Base-by-base conservation (phyloP, 2,329 filamentous ascomycete genomes). In the Hymenoscyphus infarciens region DNA sequence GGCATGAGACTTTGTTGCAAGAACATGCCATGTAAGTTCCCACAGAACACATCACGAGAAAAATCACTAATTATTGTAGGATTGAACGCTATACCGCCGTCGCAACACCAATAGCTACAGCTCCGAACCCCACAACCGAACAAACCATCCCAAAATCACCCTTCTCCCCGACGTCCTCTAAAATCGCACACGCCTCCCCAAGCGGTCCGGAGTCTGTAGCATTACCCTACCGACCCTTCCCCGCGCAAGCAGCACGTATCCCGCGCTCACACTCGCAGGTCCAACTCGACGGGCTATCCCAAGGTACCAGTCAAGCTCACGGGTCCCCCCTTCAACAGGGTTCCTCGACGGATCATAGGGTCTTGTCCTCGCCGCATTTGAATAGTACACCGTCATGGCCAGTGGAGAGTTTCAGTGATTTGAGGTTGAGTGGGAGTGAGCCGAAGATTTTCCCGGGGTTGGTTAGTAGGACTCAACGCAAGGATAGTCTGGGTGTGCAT, bases 1-100 rank as follows among this genome's bases (percentile, higher is more conserved):
- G 95, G 61, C 87, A 97, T 71, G 89, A 96, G 71, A 98, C 94
- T 0, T 80, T 96, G 70, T 77, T 88, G 61, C 89, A 94, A 71
- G 95, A 99, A 77, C 82, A 91, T 70, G 84, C 87, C 58, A 90
- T 98, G 94, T 94, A 79, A 82, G 87, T 69, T 13, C 42, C 8
- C 31, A 35, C 13, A 4, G 11, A 35, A 8, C 25, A 8, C 15
- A 16, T 38, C 1, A 29, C 29, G 11, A 5, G n/a, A 11, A 2
- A 25, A 19, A n/a, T 27, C 13, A 27, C n/a, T 15, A 56, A 57
- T 64, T 59, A 16, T 42, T 19, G n/a, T 27, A 74, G 73, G 73
- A 75, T 75, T 63, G 74, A 72, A 61, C 71, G 71, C 16, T 75
- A 75, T n/a, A 70, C 72, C 11, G 67, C 68, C 8, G 56, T 68